Evolutionary conservation across 805 yeast genomes (phyloP).

Genomic region (Saccharomycopsis vini): DNA sequence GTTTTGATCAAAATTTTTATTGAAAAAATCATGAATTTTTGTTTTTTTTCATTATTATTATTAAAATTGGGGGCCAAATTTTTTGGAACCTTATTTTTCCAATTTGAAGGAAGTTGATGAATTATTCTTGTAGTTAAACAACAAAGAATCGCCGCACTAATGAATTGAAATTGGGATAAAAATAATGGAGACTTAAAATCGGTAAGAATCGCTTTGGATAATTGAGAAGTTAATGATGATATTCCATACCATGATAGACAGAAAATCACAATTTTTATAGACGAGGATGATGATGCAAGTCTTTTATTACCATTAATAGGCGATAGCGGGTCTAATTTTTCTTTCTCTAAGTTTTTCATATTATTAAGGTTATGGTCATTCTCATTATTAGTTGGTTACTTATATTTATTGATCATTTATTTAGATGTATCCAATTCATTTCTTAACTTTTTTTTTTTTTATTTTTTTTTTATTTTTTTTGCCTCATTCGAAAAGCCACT

Average conservation of each 20-base stretch:
- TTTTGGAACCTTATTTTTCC: conserved; percentile 3
- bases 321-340: no score
- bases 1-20: conserved; percentile 48
- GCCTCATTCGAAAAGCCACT: no score
- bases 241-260: conserved; percentile 33
- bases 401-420: no score
- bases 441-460: no score
- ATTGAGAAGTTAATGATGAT: conserved; percentile 33
- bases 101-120: neutral
- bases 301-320: no score
- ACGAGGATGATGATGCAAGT: no score
- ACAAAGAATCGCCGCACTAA: conserved; percentile 27
- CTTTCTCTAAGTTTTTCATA: no score
- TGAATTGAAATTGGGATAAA: conserved; percentile 31
- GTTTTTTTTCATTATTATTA: neutral
- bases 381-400: no score
- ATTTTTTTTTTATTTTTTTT: no score
- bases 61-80: conserved; percentile 26
- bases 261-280: conserved; percentile 23
- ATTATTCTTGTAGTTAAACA: conserved; percentile 23
- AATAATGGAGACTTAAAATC: conserved; percentile 30
- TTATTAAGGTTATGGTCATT: no score
- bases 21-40: conserved; percentile 42
- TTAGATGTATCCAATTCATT: no score
- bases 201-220: conserved; percentile 28